Evolutionary conservation across 306 rosid species (phyloP), one percentile per base, ranked within the genome.

Genomic region (Dicorynia guianensis): DNA sequence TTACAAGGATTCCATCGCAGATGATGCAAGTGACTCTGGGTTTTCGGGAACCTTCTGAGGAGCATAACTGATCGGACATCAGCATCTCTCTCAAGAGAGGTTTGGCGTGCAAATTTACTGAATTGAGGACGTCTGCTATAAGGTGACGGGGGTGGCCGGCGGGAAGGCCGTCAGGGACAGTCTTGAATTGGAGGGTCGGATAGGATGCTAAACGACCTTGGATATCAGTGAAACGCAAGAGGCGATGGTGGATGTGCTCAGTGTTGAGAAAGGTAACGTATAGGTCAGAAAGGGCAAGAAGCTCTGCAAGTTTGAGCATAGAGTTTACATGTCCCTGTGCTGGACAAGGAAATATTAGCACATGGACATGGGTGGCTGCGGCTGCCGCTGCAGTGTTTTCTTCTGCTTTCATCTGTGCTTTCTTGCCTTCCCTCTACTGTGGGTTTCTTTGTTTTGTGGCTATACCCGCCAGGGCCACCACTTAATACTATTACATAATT

Each of bases 291-390:
- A 59, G 56, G 42, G 64, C 47, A 12, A 82, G 82, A 53, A 82
- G 82, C 69, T 78, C 74, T 4, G 77, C 86, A 3, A 82, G 76
- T 9, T 78, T 73, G 46, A 82, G 83, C 80, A 63, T 77, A 50
- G 82, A 25, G 59, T 69, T 61, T 42, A 82, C 76, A 53, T 72
- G 82, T 43, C 86, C 82, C 43, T 77, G 80, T 4, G 12, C 34
- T 15, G 80, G 80, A 5, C 78, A 11, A 1, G 86, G 86, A 25
- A 82, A 72, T 42, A 82, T 53, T 2, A 82, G 73, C 15, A 82
- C 77, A 5, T 74, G 72, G 3, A 46, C 77, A 13, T 71, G 66
- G 4, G 17, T 44, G 3, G n/a, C 52, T 3, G 13, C 52, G 2
- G 7, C 9, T 40, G 4, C 46, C 30, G 30, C 30, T 2, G 30